Evolutionary conservation across 1,139 yeast species (phyloP).

Genomic region (Sugiyamaella paludigena): DNA sequence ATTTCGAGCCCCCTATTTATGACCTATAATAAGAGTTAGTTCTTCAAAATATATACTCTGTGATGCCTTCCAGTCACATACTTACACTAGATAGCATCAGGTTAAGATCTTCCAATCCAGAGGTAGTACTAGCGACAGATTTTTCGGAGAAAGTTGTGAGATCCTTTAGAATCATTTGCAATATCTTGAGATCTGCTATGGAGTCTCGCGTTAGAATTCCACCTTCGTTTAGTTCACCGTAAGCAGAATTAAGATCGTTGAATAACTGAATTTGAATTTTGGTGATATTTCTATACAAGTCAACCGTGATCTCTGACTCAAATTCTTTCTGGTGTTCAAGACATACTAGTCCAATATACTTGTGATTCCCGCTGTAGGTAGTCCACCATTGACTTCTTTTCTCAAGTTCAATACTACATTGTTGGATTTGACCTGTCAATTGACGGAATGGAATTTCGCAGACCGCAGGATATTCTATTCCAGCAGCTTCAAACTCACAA

Average conservation of each 20-base stretch:
- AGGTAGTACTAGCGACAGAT: too few species aligned
- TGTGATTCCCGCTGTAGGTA: conserved; percentile 39
- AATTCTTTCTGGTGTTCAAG: conserved; percentile 23
- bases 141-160: too few species aligned
- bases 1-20: neutral
- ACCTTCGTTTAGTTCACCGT: neutral
- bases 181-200: too few species aligned
- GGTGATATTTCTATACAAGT: conserved; percentile 22
- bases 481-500: conserved; percentile 37
- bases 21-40: too few species aligned
- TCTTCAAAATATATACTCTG: too few species aligned
- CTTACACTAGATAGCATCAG: too few species aligned
- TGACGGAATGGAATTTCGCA: conserved; percentile 21
- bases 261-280: conserved; percentile 13
- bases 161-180: too few species aligned
- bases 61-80: too few species aligned
- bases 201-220: neutral
- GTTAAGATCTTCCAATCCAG: too few species aligned
- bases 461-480: conserved; percentile 28
- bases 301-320: conserved; percentile 18
- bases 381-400: conserved; percentile 42
- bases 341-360: conserved; percentile 35
- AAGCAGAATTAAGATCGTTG: conserved; percentile 3
- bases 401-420: conserved; percentile 33
- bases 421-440: neutral